Evolutionary conservation across 805 yeast genomes (phyloP), one percentile per base, ranked within the genome.

Genomic region (Novakomyces olei): DNA sequence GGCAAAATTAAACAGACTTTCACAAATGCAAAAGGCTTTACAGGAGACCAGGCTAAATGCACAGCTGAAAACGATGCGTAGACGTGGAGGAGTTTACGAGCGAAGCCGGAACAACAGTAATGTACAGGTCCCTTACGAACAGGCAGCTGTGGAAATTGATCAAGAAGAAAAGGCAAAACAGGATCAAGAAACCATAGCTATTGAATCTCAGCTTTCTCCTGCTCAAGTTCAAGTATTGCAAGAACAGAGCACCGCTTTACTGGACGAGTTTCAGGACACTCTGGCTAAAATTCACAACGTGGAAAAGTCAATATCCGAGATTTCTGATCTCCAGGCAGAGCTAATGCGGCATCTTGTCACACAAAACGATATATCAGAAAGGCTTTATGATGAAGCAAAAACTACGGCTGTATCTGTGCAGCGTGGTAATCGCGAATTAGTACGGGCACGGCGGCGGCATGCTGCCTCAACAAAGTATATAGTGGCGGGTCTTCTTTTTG

Each of bases 321-420:
- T 83, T 27, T 64, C 81, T 1, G 66, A 71, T 34, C 50, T 83
- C 39, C 85, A 81, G 45, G 60, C 71, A 16, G 88, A 78, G 45
- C 57, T 81, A 34, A 63, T 78, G 8, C 58, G 71, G 34, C 92
- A 83, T 47, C 57, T 81, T 30, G 66, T 67, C 16, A 50, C 67
- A 1, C 95, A 81, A 51, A 68, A 74, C 4, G 74, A 73, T 34
- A 71, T 67, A 47, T 74, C 81, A 10, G 60, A 65, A 32, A 56
- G 60, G 26, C 55, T 81, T 39, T 50, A 69, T 30, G 73, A 71
- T 37, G 71, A 71, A 38, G 83, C 77, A 38, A 69, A 68, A 38
- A 68, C 68, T 39, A 67, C 78, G 1, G 65, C 69, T 34, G 43
- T 60, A 5, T 80, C 81, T 39, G 67, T 81, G 15, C 53, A 55